Evolutionary conservation across 2,329 filamentous ascomycete species (phyloP), one percentile per base, ranked within the genome.

Genomic region (Penicillium sp.): DNA sequence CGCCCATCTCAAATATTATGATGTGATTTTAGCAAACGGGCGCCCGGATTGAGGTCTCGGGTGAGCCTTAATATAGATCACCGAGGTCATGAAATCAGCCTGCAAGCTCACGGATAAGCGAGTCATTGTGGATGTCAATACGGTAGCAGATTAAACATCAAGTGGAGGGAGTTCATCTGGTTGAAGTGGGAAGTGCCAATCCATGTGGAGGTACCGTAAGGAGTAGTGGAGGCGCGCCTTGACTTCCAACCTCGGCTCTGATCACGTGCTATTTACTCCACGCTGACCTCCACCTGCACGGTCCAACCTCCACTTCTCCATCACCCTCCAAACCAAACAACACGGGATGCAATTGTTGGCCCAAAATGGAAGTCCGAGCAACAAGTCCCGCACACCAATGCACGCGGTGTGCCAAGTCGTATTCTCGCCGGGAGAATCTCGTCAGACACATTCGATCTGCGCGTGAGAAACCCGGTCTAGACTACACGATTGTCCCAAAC

Each of bases 401-500:
- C 38, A 40, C 38, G n/a, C 18, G 27, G 16, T 52, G 50, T n/a
- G 14, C 43, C 1, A 52, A 47, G 50, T 43, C 50, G 1, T 52
- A 47, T 43, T 47, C 50, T 1, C 50, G 50, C 9, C 50, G 50
- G 10, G 50, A 52, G 27, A 52, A 52, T 47, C 50, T 52, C 8
- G 44, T 52, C 36, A 52, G 50, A 34, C 50, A 52, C 46, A 32
- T 42, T 32, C 43, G 43, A 47, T 47, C 44, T 34, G 34, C 44
- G 18, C 50, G 50, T 52, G 43, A 52, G 50, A 43, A 5, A 21
- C 38, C n/a, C n/a, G 38, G 38, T 7, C 38, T 9, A 40, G 5
- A 9, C n/a, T 8, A 18, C 10, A 9, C 8, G n/a, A 34, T 10
- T 40, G 4, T 21, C 9, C 16, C 5, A 3, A 40, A n/a, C 16